These are phyloP conservation scores for Paxillus ammoniavirescens DNA, from an alignment of 768 basidiomycete species.

Conservation along the genomic window DNA sequence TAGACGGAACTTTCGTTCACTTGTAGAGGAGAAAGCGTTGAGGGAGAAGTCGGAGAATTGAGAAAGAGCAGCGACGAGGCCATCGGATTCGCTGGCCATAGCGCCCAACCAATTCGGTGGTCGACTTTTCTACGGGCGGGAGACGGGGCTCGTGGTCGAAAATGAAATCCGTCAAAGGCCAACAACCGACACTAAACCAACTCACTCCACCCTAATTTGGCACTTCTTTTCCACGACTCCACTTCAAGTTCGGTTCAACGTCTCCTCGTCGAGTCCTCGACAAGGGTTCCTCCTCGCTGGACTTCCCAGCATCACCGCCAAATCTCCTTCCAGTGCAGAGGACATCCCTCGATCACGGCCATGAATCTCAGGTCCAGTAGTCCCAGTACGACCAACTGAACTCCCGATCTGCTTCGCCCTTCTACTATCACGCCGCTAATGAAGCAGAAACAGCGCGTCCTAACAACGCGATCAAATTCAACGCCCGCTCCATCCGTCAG, in stretches of 20 bases:
- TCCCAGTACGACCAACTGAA: too few species aligned
- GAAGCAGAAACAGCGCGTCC: too few species aligned
- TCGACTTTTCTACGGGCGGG: constrained; percentile 5
- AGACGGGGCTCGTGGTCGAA: constrained; percentile 2
- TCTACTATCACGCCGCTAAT: too few species aligned
- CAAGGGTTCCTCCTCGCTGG: too few species aligned
- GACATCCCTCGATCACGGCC: not conserved
- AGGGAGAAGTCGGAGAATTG: constrained; percentile 43
- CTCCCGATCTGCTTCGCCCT: too few species aligned
- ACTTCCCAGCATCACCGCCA: too few species aligned
- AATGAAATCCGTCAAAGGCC: not conserved
- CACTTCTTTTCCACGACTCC: constrained; percentile 6
- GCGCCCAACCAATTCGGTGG: constrained; percentile 13
- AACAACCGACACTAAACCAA: constrained; percentile 3
- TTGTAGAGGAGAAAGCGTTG: constrained; percentile 45
- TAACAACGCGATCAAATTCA: too few species aligned
- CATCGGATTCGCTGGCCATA: constrained; percentile 43
- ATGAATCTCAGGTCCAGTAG: too few species aligned
- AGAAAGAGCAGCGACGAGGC: constrained; percentile 28
- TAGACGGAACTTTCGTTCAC: constrained; percentile 60
- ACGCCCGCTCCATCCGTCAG: too few species aligned
- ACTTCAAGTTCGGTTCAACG: not conserved
- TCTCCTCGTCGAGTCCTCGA: too few species aligned
- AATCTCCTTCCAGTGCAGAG: not conserved
- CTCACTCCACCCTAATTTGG: not conserved